Base-by-base conservation (phyloP, 2,329 filamentous ascomycete genomes). In the Aurifilum marmelostoma region DNA sequence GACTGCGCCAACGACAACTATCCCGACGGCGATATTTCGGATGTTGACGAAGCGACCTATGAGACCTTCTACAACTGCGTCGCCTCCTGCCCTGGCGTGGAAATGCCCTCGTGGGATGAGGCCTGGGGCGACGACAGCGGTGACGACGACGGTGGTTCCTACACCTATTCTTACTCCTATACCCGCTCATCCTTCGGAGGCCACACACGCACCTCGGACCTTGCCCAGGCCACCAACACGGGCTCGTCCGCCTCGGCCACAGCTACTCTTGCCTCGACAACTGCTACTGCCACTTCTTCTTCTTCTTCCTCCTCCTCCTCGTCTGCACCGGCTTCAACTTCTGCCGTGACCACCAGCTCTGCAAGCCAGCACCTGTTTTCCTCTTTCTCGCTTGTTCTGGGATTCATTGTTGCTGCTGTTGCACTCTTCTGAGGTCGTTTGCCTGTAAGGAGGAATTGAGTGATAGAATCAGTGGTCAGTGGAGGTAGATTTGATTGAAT, bases 1-100 rank as follows among this genome's bases (percentile, higher is more conserved):
- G 60, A 68, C 12, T 72, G 72, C 50, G 68, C 29, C 63, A 59
- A 62, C 47, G 34, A 69, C 39, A 67, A 65, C 27, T 72, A 71
- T 41, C 39, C 66, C 11, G 59, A 64, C 18, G 62, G 62, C 7
- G 14, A 7, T 18, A 21, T 8, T 18, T 29, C 2, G 62, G 43
- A 64, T 27, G 4, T 52, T 9, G 11, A 2, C 61, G 41, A 54
- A 3, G 3, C 43, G 2, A 24, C 0, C 43, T 64, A 24, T 21
- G 32, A 64, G n/a, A 32, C 39, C 62, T 64, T 27, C 24, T 64
- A 64, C 47, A 54, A 54, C 29, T 64, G 62, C 21, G 24, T 54
- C 32, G 27, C 41, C 1, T 32, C 62, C 43, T 64, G 62, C 34
- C 62, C 62, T 18, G 62, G 62, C 16, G 47, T 52, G 43, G n/a